Percentiles rank a stretch among this genome's conserved stretches.
Conservation (phyloP, 108 stramenopile genomes). For the Nitzschia putrida region DNA sequence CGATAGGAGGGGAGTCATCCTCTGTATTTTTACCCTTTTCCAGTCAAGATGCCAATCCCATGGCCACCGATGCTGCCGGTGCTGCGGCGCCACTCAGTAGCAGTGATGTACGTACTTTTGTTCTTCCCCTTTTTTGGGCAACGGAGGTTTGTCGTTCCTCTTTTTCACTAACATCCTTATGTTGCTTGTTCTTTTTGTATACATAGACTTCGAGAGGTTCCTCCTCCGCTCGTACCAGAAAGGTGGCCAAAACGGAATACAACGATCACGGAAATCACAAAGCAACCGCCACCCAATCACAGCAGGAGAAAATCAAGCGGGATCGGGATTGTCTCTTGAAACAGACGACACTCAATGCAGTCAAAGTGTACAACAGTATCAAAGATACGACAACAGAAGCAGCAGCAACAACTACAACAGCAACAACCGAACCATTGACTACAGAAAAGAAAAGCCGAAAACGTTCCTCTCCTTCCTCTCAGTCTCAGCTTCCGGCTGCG, state of each 20-base stretch:
- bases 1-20: constrained; percentile 1
- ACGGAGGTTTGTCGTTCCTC: neutral
- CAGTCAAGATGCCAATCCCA: neutral
- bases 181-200: too few relatives aligned
- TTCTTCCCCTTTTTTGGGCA: neutral
- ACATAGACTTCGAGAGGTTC: neutral
- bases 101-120: neutral
- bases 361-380: neutral
- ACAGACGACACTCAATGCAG: neutral
- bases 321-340: neutral
- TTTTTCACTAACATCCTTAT: too few relatives aligned
- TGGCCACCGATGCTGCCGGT: neutral
- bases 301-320: too few relatives aligned
- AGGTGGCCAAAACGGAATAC: constrained; percentile 58
- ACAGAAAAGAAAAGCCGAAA: neutral
- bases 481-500: neutral
- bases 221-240: constrained; percentile 23
- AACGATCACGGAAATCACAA: constrained; percentile 55
- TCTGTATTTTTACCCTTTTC: constrained; percentile 12
- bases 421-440: neutral
- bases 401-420: neutral
- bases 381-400: neutral
- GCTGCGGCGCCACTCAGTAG: too few relatives aligned
- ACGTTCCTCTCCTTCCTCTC: neutral
- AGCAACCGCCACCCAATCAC: too few relatives aligned